Conservation (phyloP, 352 stramenopile genomes). For the Pythium plurisporium region DNA sequence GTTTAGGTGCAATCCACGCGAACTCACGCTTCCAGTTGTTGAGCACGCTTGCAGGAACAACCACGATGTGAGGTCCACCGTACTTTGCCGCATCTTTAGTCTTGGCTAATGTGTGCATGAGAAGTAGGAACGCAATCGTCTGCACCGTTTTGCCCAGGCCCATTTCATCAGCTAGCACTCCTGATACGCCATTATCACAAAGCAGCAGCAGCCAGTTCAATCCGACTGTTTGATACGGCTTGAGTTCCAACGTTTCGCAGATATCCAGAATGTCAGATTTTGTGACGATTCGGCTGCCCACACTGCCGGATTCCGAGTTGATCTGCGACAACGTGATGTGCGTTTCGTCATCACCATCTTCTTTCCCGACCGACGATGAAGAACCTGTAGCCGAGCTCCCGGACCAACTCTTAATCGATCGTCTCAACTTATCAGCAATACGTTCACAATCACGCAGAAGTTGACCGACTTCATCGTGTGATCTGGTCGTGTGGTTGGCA, state of each 20-base stretch:
- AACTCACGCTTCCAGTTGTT: conserved; percentile 93
- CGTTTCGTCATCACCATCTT: conserved; percentile 32
- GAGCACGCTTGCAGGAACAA: conserved; percentile 91
- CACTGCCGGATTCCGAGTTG: conserved; percentile 6
- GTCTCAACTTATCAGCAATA: conserved; percentile 55
- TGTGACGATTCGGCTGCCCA: conserved; percentile 45
- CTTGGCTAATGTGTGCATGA: conserved; percentile 50
- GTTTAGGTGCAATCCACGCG: conserved; percentile 87
- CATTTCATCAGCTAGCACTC: conserved; percentile 88
- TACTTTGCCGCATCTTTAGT: conserved; percentile 22
- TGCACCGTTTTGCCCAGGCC: conserved; percentile 93
- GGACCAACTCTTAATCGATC: conserved; percentile 63
- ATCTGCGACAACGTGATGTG: conserved; percentile 66
- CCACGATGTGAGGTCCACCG: conserved; percentile 83
- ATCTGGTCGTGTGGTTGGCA: conserved; percentile 44
- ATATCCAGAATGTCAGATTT: conserved; percentile 69
- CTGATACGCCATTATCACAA: conserved; percentile 73
- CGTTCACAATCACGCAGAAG: conserved; percentile 58
- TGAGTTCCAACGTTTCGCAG: conserved; percentile 64
- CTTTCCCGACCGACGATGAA: conserved; percentile 23
- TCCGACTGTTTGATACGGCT: conserved; percentile 82
- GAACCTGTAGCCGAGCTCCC: conserved; percentile 12
- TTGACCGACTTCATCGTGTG: conserved; percentile 69
- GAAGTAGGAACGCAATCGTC: conserved; percentile 72
- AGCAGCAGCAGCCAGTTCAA: conserved; percentile 81